These are phyloP conservation scores for Pachyrhizus erosus DNA, from an alignment of 306 rosid species.

Conservation along the genomic window DNA sequence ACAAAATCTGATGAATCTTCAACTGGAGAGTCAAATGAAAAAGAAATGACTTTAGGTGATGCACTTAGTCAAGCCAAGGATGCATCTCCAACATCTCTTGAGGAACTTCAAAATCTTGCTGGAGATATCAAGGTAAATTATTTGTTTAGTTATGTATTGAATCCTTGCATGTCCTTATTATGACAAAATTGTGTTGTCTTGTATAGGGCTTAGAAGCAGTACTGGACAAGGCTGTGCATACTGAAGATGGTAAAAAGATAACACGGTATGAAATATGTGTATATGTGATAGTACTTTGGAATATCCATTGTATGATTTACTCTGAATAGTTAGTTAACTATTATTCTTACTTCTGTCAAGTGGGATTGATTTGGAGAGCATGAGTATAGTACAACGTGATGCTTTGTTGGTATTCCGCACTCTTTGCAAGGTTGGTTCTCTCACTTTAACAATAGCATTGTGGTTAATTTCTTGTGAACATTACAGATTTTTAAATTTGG, in stretches of 20 bases:
- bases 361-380: slow-evolving; percentile 98
- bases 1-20: slow-evolving; percentile 63
- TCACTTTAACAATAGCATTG: slow-evolving; percentile 36
- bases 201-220: slow-evolving; percentile 95
- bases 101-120: slow-evolving; percentile 96
- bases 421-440: slow-evolving; percentile 91
- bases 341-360: slow-evolving; percentile 53
- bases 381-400: slow-evolving; percentile 86
- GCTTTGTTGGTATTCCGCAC: slow-evolving; percentile 96
- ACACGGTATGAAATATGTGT: slow-evolving; percentile 65
- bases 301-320: slow-evolving; percentile 29
- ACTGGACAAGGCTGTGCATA: slow-evolving; percentile 97
- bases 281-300: slow-evolving; percentile 35
- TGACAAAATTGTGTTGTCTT: slow-evolving; percentile 45
- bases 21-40: slow-evolving; percentile 63
- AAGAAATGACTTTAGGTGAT: slow-evolving; percentile 84
- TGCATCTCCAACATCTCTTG: slow-evolving; percentile 79
- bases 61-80: slow-evolving; percentile 82
- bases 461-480: slow-evolving; percentile 39
- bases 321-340: slow-evolving; percentile 42
- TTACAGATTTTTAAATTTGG: slow-evolving; percentile 45
- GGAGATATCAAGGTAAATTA: slow-evolving; percentile 91
- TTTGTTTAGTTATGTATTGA: slow-evolving; percentile 28
- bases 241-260: slow-evolving; percentile 96
- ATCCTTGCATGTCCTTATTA: slow-evolving; percentile 15